Evolutionary conservation across 306 rosid genomes (phyloP).

Genomic region (Alnus glutinosa): DNA sequence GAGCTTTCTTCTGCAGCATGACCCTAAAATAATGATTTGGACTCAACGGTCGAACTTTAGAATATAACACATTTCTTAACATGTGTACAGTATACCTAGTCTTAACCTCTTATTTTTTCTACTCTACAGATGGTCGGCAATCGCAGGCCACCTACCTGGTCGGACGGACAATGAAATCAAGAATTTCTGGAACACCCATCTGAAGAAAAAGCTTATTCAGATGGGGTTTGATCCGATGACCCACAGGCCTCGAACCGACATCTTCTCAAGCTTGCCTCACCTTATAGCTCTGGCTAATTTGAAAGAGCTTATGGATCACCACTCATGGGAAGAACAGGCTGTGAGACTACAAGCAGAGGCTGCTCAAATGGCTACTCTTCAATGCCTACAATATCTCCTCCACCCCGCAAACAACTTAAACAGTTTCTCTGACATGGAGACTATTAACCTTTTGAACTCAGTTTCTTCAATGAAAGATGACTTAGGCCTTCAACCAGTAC

Average conservation of each 20-base stretch:
- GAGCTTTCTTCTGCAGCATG: no score
- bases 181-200: constrained; percentile 67
- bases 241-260: constrained; percentile 59
- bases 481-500: constrained; percentile 17
- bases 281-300: constrained; percentile 67
- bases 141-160: constrained; percentile 65
- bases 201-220: constrained; percentile 62
- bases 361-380: constrained; percentile 54
- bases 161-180: constrained; percentile 65
- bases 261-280: constrained; percentile 63
- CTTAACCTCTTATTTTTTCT: not conserved
- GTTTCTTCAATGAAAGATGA: constrained; percentile 32
- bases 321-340: constrained; percentile 53
- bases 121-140: constrained; percentile 56
- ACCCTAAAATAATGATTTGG: no score
- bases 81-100: no score
- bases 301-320: constrained; percentile 52
- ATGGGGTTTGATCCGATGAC: constrained; percentile 73
- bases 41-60: no score
- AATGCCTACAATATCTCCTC: constrained; percentile 50
- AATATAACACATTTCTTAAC: not conserved
- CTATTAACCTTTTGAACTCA: constrained; percentile 35
- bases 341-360: constrained; percentile 57
- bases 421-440: constrained; percentile 33
- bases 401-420: constrained; percentile 37